Base-by-base conservation (phyloP, 306 rosid genomes). In the Chamaecrista fasciculata region DNA sequence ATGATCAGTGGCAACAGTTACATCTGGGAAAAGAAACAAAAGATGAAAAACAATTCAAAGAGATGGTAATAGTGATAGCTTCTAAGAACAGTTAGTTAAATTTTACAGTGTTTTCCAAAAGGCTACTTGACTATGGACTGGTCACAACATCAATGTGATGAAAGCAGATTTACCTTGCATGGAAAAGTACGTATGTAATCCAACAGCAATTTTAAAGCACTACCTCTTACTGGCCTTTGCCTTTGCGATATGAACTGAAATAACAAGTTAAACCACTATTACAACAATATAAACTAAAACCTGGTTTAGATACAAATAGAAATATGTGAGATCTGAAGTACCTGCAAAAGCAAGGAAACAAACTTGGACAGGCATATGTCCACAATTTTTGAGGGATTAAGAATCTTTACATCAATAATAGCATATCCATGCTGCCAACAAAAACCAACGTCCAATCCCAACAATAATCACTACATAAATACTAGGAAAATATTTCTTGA, bases 161-260 rank as follows among this genome's bases (percentile, higher is more conserved):
- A 61, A 64, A 64, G 63, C 4, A 67, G 15, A 64, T 28, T 56
- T 82, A 94, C 99, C 92, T 89, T 94, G 87, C 95, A 85, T 1
- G 97, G 97, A 60, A 82, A 76, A 4, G 88, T 76, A 48, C 53
- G 84, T 47, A 89, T 36, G 81, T 88, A 94, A 66, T 79, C 87
- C 79, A 78, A 70, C 39, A 91, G 77, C 88, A 94, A 78, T 71
- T 82, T 87, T 78, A 84, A 75, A 72, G 96, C 82, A 66, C 87
- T 79, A 11, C 99, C 96, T 76, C 97, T 83, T 57, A 89, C 62
- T 62, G 91, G 96, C 63, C 85, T 87, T 62, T 91, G 82, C 82
- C 91, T 85, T 80, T 94, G 99, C 18, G 99, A 91, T 81, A 91
- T 75, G 77, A 88, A 94, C 99, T 91, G 83, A 47, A 70, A 77